Conservation (phyloP, 805 yeast genomes). For the Sugiyamaella valdiviana region DNA sequence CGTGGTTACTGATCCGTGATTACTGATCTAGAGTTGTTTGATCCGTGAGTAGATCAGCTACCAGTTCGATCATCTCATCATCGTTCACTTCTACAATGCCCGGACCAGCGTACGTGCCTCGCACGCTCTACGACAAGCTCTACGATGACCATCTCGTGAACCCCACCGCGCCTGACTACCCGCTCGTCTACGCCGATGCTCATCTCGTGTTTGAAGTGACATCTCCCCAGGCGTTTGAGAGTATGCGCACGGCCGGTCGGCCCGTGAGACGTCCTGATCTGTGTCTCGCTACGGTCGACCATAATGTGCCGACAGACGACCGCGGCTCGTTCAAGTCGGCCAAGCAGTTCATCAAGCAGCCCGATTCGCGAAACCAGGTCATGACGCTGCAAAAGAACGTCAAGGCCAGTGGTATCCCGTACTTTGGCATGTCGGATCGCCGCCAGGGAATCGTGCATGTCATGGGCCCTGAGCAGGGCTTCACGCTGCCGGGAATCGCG, state of each 20-base stretch:
- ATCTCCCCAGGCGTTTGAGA: constrained; percentile 98
- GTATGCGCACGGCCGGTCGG: constrained; percentile 80
- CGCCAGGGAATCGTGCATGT: constrained; percentile 98
- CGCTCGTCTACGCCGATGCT: constrained; percentile 84
- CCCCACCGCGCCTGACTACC: constrained; percentile 72
- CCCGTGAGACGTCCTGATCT: constrained; percentile 82
- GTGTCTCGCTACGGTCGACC: constrained; percentile 90
- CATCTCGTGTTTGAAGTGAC: constrained; percentile 97
- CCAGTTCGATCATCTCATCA: not conserved
- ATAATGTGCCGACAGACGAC: constrained; percentile 90
- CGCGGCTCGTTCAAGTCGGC: constrained; percentile 67
- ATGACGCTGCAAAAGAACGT: constrained; percentile 89
- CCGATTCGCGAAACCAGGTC: constrained; percentile 87
- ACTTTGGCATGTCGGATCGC: constrained; percentile 86
- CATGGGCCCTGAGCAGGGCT: constrained; percentile 98
- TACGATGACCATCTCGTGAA: constrained; percentile 91
- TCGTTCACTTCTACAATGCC: not conserved
- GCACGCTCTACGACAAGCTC: constrained; percentile 90
- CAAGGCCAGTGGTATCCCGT: constrained; percentile 77
- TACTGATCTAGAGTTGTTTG: too few species aligned
- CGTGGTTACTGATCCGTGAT: too few species aligned
- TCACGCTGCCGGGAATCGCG: constrained; percentile 95
- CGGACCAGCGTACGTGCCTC: constrained; percentile 13
- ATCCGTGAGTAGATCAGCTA: too few species aligned
- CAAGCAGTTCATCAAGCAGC: constrained; percentile 74